Evolutionary conservation across 2,329 filamentous ascomycete species (phyloP).

Genomic region (Nemania serpens): DNA sequence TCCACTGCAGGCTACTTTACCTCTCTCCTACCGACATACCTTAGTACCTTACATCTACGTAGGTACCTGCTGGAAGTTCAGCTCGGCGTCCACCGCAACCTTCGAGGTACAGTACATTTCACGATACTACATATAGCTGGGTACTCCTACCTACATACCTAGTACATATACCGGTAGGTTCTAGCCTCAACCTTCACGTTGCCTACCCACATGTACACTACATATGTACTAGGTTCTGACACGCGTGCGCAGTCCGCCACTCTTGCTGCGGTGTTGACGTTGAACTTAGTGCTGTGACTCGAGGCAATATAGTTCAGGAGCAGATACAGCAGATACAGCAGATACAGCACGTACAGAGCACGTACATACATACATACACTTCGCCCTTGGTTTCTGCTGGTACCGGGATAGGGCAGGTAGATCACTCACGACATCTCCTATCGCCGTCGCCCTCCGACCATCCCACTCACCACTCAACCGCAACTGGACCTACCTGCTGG

Average conservation of each 20-base stretch:
- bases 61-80: conserved; percentile 7
- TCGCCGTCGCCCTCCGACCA: conserved; percentile 22
- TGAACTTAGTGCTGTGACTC: conserved; percentile 23
- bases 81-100: conserved; percentile 15
- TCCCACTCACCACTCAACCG: conserved; percentile 7
- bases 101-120: neutral
- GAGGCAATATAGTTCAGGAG: no score
- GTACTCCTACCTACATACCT: neutral
- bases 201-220: neutral
- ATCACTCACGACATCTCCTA: neutral
- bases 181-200: neutral
- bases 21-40: no score
- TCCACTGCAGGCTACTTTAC: no score
- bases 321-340: no score
- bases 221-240: conserved; percentile 2
- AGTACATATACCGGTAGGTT: neutral
- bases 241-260: conserved; percentile 20
- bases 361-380: no score
- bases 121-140: no score
- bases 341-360: neutral
- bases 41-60: neutral
- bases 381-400: no score
- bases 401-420: neutral
- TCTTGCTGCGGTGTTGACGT: conserved; percentile 17
- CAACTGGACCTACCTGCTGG: no score